Evolutionary conservation across 2,329 filamentous ascomycete species (phyloP), one percentile per base, ranked within the genome.

Genomic region (Penicillium sp.): DNA sequence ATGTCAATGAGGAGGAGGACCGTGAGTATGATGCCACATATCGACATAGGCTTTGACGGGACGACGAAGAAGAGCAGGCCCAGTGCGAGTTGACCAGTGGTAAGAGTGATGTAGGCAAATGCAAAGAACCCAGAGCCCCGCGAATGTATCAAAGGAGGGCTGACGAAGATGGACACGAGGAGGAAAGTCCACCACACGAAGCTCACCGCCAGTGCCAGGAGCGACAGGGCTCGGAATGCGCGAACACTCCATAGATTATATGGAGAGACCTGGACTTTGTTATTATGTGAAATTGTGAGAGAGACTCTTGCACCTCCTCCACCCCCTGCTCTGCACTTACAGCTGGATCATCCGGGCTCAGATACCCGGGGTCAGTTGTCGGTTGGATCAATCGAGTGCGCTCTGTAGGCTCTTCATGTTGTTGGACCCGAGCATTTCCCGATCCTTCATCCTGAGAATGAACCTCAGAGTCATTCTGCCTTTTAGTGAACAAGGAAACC

Each of bases 241-340:
- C 93, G 85, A 43, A 98, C 86, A 50, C 83, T 88, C 85, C 90
- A 95, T 34, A 97, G 80, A 61, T 98, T 98, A 73, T 96, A 96
- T 0, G 93, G 93, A 3, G 89, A 88, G 25, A 88, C 84, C 73
- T 75, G 18, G 18, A 18, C 18, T 18, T 18, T 18, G 18, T 18
- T 18, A 18, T 18, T 18, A 18, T 18, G 18, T 3, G 18, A 18
- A 18, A 18, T 18, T 1, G 18, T 18, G 3, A 18, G 93, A 3
- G 89, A 88, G 25, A 88, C 84, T 72, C 75, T 32, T 32, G 29
- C 29, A 7, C 11, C 29, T 32, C 7, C 29, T 9, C 29, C 7
- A 32, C 2, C 29, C 29, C 7, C 29, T 8, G 8, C 11, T 11
- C 29, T 32, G 29, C 29, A 48, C 55, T 44, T 43, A 59, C 57